These are phyloP conservation scores for Dicorynia guianensis DNA, from an alignment of 306 rosid species.

Conservation along the genomic window DNA sequence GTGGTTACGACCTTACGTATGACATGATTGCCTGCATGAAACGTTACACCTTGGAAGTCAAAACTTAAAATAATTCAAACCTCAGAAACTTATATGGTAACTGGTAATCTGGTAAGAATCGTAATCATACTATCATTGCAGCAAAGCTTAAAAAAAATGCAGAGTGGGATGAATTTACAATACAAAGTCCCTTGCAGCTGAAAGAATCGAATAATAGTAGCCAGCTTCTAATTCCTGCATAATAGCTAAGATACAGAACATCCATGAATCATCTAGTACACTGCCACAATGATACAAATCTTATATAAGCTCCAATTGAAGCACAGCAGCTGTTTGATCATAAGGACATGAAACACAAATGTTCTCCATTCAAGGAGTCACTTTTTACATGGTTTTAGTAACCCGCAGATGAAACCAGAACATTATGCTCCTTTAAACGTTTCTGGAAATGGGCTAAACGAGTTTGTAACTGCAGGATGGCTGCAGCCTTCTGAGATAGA, in stretches of 20 bases:
- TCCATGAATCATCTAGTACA: conserved; percentile 46
- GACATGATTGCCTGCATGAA: not conserved
- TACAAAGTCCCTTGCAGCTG: not conserved
- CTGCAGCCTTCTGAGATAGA: conserved; percentile 98
- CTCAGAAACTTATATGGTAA: not conserved
- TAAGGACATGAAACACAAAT: not conserved
- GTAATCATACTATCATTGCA: not conserved
- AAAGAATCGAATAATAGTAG: not conserved
- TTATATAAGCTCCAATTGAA: conserved; percentile 30
- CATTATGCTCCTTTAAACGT: conserved; percentile 92
- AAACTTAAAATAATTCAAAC: no score
- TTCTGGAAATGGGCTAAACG: conserved; percentile 93
- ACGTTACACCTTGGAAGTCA: not conserved
- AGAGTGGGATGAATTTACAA: conserved; percentile 8
- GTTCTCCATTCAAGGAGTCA: not conserved
- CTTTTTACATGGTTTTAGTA: conserved; percentile 50
- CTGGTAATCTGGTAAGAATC: not conserved
- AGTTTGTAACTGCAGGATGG: conserved; percentile 86
- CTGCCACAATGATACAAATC: conserved; percentile 26
- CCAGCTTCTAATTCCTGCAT: conserved; percentile 37
- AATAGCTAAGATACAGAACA: conserved; percentile 40
- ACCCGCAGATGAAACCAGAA: conserved; percentile 81
- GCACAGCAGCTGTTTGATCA: not conserved
- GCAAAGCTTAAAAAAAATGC: not conserved
- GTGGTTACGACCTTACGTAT: no score